A percentile compares a stretch with the other conserved stretches of the same genome.
These are phyloP conservation scores for Podochytrium sp. DNA, from an alignment of 192 early-diverging fungal species.

Conservation along the genomic window DNA sequence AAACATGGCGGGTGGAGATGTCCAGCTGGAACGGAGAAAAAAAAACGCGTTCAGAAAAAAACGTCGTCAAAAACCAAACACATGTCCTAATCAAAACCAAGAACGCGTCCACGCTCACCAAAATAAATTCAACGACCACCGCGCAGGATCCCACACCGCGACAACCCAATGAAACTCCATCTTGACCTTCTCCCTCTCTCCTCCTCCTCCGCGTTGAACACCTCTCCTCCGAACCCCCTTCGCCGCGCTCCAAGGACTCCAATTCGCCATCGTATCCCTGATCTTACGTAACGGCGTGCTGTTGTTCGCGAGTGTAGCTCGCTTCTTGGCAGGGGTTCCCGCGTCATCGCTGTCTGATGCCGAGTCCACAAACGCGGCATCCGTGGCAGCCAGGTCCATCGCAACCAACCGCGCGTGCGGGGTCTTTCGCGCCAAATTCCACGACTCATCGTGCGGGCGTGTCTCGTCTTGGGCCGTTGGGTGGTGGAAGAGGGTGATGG, in stretches of 20 bases:
- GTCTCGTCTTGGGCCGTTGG: constrained; percentile 11
- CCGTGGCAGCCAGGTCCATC: constrained; percentile 15
- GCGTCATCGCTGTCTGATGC: not conserved
- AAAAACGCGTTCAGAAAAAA: not conserved
- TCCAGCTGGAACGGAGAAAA: constrained; percentile 1
- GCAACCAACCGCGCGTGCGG: not conserved
- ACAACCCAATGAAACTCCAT: constrained; percentile 25
- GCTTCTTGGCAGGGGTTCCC: not conserved
- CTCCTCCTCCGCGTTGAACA: too few species aligned
- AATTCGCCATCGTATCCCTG: not conserved
- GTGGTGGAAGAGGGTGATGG: constrained; percentile 5
- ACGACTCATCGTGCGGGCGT: constrained; percentile 1
- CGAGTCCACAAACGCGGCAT: not conserved
- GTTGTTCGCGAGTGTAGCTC: not conserved
- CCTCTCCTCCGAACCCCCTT: not conserved
- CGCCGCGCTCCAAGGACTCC: constrained; percentile 18
- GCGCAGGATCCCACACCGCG: constrained; percentile 15
- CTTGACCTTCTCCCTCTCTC: too few species aligned
- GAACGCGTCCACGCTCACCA: not conserved
- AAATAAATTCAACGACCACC: constrained; percentile 28
- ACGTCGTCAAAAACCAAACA: not conserved
- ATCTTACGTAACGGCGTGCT: constrained; percentile 5
- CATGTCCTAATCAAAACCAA: not conserved
- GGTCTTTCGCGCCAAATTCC: constrained; percentile 7
- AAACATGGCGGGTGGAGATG: constrained; percentile 11